phyloP scores from a whole-genome alignment of 2,329 filamentous ascomycete genomes.

The Aspergillus ruber region DNA sequence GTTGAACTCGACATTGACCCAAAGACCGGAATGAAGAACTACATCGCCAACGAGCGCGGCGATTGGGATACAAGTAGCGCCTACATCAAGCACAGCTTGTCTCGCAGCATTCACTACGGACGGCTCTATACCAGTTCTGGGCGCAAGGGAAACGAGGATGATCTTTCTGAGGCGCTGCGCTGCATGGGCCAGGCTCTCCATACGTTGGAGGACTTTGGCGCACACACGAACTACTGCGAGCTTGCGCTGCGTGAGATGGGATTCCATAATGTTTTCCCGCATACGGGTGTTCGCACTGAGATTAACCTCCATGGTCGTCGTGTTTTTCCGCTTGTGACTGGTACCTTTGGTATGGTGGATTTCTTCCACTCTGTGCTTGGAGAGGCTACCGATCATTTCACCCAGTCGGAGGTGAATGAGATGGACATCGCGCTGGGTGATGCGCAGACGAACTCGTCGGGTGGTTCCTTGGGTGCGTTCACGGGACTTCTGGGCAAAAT shows the following conservation, averaged over 20 bases:
- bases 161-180: constrained; percentile 72
- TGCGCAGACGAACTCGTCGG: constrained; percentile 50
- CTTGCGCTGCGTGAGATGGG: constrained; percentile 68
- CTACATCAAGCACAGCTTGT: constrained; percentile 70
- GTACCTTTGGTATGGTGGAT: constrained; percentile 70
- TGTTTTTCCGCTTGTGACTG: constrained; percentile 69
- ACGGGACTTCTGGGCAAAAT: constrained; percentile 69
- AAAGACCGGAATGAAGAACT: constrained; percentile 95
- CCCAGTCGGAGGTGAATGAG: constrained; percentile 77
- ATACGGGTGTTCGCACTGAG: constrained; percentile 62
- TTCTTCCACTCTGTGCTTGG: constrained; percentile 73
- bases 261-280: constrained; percentile 62
- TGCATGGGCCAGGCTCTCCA: constrained; percentile 71
- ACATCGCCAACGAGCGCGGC: constrained; percentile 85
- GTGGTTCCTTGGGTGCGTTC: constrained; percentile 51
- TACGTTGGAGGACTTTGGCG: constrained; percentile 71
- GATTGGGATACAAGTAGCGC: constrained; percentile 85
- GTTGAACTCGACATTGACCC: constrained; percentile 67
- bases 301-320: constrained; percentile 59
- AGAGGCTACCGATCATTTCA: constrained; percentile 77
- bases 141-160: constrained; percentile 61
- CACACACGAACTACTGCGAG: constrained; percentile 79
- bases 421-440: constrained; percentile 68
- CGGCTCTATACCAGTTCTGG: constrained; percentile 65
- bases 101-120: constrained; percentile 69